Evolutionary conservation across 2,329 filamentous ascomycete genomes (phyloP).

Genomic region (Cyanodermella asteris): DNA sequence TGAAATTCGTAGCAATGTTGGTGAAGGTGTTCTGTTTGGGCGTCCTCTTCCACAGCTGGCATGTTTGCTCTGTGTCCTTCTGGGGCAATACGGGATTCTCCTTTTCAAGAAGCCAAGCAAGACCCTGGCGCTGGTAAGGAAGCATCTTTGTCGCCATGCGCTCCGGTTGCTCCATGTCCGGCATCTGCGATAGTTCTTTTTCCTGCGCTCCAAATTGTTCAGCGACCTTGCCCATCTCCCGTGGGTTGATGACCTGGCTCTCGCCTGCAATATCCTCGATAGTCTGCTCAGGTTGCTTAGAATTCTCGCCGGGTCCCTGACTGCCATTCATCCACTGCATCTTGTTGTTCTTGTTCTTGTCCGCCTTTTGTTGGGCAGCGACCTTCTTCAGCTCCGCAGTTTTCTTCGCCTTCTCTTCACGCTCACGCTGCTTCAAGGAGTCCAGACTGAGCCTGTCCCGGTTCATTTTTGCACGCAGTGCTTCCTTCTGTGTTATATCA

Average conservation of each 20-base stretch:
- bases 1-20: constrained; percentile 52
- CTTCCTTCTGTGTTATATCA: constrained; percentile 27
- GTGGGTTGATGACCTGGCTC: constrained; percentile 46
- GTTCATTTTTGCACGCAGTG: constrained; percentile 41
- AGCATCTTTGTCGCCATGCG: constrained; percentile 45
- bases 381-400: constrained; percentile 31
- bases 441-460: constrained; percentile 38
- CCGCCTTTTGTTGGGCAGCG: constrained; percentile 15
- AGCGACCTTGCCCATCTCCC: constrained; percentile 40
- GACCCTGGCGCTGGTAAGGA: constrained; percentile 57
- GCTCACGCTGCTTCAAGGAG: constrained; percentile 28
- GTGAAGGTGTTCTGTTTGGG: constrained; percentile 26
- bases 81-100: constrained; percentile 47
- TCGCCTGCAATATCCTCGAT: constrained; percentile 42
- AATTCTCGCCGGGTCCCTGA: constrained; percentile 11
- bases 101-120: constrained; percentile 61
- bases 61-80: constrained; percentile 34
- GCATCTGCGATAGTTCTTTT: constrained; percentile 46
- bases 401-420: constrained; percentile 31
- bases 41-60: constrained; percentile 55
- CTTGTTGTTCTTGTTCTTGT: constrained; percentile 7
- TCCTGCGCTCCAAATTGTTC: constrained; percentile 54
- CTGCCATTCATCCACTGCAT: no score
- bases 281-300: constrained; percentile 21
- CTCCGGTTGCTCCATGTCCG: constrained; percentile 46